phyloP scores from a whole-genome alignment of 352 stramenopile genomes.

The Phytophthora aleatoria region DNA sequence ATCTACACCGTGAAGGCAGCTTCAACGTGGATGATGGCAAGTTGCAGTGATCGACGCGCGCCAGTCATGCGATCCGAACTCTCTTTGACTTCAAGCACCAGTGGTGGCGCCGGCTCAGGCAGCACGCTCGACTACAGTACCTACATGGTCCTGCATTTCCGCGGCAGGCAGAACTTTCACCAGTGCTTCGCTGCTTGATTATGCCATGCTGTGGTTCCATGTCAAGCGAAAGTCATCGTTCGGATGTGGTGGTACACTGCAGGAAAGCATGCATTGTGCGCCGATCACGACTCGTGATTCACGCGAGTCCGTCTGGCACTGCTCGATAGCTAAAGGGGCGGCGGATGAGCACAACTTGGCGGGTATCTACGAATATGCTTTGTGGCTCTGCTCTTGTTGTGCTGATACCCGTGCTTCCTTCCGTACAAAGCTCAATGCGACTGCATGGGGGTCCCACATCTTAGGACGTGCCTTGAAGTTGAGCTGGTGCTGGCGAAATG shows the following conservation, averaged over 20 bases:
- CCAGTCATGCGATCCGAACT: conserved; percentile 11
- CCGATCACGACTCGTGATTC: neutral
- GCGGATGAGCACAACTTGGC: neutral
- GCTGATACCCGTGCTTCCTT: neutral
- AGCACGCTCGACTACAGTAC: neutral
- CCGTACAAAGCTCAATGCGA: neutral
- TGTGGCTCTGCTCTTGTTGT: neutral
- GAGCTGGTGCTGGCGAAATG: neutral
- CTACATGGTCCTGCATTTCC: neutral
- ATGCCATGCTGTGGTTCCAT: neutral
- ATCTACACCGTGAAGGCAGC: conserved; percentile 19
- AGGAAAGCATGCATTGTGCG: neutral
- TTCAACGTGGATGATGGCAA: conserved; percentile 34
- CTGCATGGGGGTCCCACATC: neutral
- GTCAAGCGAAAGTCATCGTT: neutral
- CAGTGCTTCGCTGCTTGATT: neutral
- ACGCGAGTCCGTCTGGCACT: neutral
- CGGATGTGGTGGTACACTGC: neutral
- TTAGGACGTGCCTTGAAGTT: conserved; percentile 25
- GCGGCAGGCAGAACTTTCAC: neutral
- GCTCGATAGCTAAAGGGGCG: neutral
- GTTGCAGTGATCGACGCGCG: conserved; percentile 14
- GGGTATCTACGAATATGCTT: conserved; percentile 3
- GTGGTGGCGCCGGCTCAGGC: conserved; percentile 8
- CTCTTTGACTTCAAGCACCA: neutral